Percentiles rank a stretch among this genome's conserved stretches.
These are phyloP conservation scores for Epichloe gansuensis DNA, from an alignment of 2,329 filamentous ascomycete genomes.

Conservation along the genomic window DNA sequence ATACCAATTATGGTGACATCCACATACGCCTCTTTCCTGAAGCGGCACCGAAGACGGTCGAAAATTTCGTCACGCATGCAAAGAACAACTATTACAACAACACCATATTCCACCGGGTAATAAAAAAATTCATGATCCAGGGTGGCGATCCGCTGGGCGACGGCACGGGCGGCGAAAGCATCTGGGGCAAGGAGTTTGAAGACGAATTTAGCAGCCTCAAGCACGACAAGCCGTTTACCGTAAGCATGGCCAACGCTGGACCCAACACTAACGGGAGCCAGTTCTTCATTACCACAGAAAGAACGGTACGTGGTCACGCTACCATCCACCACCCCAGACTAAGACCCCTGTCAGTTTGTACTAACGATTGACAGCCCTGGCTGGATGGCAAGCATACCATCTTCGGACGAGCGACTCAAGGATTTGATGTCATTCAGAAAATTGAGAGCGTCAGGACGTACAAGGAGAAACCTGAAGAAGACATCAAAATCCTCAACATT, in stretches of 20 bases:
- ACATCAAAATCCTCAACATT: conserved; percentile 95
- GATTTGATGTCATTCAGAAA: conserved; percentile 86
- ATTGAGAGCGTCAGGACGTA: conserved; percentile 84
- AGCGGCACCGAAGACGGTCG: conserved; percentile 83
- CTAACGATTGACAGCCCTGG: conserved; percentile 50
- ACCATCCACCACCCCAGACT: neutral
- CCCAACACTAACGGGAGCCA: conserved; percentile 92
- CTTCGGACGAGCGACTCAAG: conserved; percentile 81
- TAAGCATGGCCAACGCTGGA: conserved; percentile 96
- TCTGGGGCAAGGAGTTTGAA: conserved; percentile 90
- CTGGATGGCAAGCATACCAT: conserved; percentile 93
- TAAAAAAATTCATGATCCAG: conserved; percentile 98
- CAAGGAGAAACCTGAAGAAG: conserved; percentile 88
- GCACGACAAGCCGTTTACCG: conserved; percentile 91
- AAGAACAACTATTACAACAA: conserved; percentile 92
- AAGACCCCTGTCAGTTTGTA: conserved; percentile 4
- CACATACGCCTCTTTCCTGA: conserved; percentile 86
- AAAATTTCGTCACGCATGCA: conserved; percentile 92
- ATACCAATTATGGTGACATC: conserved; percentile 91
- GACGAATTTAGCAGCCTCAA: conserved; percentile 86
- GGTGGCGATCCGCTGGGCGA: conserved; percentile 90
- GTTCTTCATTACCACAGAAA: conserved; percentile 97
- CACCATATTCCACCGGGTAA: conserved; percentile 93
- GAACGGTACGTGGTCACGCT: conserved; percentile 49
- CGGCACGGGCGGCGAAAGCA: conserved; percentile 73